Percentiles rank a stretch among this genome's conserved stretches.
Conservation (phyloP, 345 rosid genomes). For the Brassica napus region DNA sequence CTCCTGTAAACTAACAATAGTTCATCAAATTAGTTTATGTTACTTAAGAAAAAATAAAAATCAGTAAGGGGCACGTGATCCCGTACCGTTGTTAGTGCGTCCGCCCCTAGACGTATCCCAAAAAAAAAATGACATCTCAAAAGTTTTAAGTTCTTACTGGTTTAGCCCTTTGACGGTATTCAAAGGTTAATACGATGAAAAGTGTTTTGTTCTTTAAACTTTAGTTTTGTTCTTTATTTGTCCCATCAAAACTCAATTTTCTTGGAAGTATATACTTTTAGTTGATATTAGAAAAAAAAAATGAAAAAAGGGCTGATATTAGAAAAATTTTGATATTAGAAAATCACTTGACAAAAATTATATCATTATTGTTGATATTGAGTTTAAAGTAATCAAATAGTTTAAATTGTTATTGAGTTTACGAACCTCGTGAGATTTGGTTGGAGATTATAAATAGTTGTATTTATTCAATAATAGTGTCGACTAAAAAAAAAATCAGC, state of each 20-base stretch:
- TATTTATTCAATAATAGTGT: not conserved
- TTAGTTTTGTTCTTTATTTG: conserved; percentile 29
- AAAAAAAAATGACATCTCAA: conserved; percentile 27
- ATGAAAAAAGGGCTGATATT: too few relatives aligned
- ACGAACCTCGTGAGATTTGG: not conserved
- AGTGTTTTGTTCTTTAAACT: conserved; percentile 13
- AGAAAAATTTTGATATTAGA: too few relatives aligned
- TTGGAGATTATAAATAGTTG: not conserved
- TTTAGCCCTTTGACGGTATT: conserved; percentile 32
- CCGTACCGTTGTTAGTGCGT: too few relatives aligned
- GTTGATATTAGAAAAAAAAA: not conserved
- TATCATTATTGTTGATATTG: not conserved
- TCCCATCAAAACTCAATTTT: conserved; percentile 26
- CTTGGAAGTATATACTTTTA: conserved; percentile 22
- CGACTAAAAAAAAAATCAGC: not conserved
- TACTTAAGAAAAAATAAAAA: too few relatives aligned
- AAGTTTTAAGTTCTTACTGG: conserved; percentile 31
- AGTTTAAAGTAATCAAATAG: not conserved
- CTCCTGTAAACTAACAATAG: too few relatives aligned
- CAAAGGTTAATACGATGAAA: conserved; percentile 31
- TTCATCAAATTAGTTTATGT: too few relatives aligned
- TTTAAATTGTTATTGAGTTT: not conserved
- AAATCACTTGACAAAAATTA: too few relatives aligned
- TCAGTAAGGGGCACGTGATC: too few relatives aligned
- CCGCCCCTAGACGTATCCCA: too few relatives aligned